phyloP scores from a whole-genome alignment of 2,329 filamentous ascomycete genomes.

The Phialocephala sp. region DNA sequence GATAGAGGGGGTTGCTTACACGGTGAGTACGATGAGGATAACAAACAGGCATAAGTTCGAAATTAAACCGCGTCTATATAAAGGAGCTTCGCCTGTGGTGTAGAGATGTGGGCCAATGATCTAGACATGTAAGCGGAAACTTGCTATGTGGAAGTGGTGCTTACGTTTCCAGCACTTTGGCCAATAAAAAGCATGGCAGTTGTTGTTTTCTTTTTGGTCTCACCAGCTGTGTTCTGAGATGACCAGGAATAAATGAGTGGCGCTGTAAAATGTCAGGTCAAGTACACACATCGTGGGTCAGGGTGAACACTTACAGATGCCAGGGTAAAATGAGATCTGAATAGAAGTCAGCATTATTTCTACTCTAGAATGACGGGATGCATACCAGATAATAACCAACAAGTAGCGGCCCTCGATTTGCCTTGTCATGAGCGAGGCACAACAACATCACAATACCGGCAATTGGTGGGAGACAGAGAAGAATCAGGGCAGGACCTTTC shows the following conservation, averaged over 20 bases:
- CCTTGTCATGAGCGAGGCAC: conserved; percentile 50
- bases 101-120: conserved; percentile 70
- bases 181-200: conserved; percentile 70
- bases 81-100: conserved; percentile 62
- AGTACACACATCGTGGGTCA: background rate
- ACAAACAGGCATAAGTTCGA: conserved; percentile 67
- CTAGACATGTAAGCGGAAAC: background rate
- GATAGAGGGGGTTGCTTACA: conserved; percentile 37
- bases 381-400: conserved; percentile 57
- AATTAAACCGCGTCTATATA: conserved; percentile 56
- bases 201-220: conserved; percentile 72
- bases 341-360: conserved; percentile 50
- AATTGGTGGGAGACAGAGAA: conserved; percentile 62
- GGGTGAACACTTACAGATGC: conserved; percentile 50
- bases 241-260: conserved; percentile 67
- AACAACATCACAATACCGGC: conserved; percentile 61
- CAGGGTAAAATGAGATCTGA: conserved; percentile 63
- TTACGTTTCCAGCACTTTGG: conserved; percentile 66
- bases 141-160: background rate
- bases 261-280: conserved; percentile 41
- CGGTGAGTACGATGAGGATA: conserved; percentile 59
- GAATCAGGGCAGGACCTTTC: conserved; percentile 60
- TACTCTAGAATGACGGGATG: conserved; percentile 40
- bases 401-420: conserved; percentile 56
- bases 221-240: conserved; percentile 67